phyloP scores from a whole-genome alignment of 768 basidiomycete genomes.

The Pisolithus tinctorius region DNA sequence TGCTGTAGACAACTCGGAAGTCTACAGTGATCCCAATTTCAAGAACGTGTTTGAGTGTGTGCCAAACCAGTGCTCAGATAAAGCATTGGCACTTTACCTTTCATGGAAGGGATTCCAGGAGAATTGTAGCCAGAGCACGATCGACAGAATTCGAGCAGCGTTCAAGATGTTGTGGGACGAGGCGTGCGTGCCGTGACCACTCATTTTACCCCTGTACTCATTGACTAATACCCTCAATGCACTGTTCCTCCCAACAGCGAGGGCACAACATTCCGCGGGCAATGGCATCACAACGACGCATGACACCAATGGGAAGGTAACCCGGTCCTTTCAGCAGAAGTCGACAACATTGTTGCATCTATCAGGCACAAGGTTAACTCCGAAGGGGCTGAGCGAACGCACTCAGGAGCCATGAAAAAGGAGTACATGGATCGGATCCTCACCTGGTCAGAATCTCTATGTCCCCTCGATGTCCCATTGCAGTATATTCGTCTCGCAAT shows the following conservation, averaged over 20 bases:
- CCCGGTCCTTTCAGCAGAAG: slow-evolving; percentile 19
- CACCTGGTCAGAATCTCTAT: neutral
- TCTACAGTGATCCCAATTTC: no score
- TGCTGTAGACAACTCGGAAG: no score
- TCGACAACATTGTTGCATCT: slow-evolving; percentile 18
- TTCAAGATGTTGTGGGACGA: no score
- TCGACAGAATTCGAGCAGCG: no score
- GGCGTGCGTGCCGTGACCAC: no score
- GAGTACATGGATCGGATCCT: neutral
- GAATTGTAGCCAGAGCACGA: no score
- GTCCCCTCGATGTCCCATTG: neutral
- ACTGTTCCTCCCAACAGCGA: slow-evolving; percentile 3
- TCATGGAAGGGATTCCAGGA: no score
- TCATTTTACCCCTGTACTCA: no score
- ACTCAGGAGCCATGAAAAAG: slow-evolving; percentile 22
- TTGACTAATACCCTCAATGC: no score
- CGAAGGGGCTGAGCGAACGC: slow-evolving; percentile 15
- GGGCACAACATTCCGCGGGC: slow-evolving; percentile 18
- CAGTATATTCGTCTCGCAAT: neutral
- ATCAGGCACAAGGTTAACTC: slow-evolving; percentile 16
- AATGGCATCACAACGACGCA: slow-evolving; percentile 19
- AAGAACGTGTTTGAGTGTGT: no score
- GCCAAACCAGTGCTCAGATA: no score
- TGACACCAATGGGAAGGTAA: slow-evolving; percentile 21
- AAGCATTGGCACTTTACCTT: no score